These are phyloP conservation scores for Saccharomycopsis sp. DNA, from an alignment of 805 yeast species.

Conservation along the genomic window DNA sequence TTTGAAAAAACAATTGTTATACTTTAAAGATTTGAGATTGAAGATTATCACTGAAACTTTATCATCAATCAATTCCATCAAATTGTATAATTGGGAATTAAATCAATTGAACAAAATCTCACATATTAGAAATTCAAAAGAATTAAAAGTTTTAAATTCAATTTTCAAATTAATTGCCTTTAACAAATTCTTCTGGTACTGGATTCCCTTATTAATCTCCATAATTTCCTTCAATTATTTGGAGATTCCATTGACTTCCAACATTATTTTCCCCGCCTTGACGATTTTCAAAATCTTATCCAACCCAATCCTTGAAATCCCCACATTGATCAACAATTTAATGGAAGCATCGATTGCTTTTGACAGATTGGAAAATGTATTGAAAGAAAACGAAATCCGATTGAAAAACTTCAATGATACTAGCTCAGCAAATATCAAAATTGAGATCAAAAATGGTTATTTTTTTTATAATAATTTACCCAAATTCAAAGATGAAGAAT, in stretches of 20 bases:
- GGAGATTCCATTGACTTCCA: constrained; percentile 45
- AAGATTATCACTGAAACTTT: constrained; percentile 50
- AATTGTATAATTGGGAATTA: constrained; percentile 59
- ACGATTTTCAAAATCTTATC: constrained; percentile 48
- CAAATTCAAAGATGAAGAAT: constrained; percentile 3
- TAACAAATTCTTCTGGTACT: constrained; percentile 47
- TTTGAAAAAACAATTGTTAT: constrained; percentile 47
- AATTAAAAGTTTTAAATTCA: constrained; percentile 38
- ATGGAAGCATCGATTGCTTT: constrained; percentile 52
- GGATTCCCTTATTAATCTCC: constrained; percentile 54
- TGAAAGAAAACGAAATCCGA: constrained; percentile 34
- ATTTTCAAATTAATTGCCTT: constrained; percentile 38
- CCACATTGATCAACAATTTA: constrained; percentile 42
- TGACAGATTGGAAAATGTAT: constrained; percentile 39
- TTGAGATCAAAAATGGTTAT: too few species aligned
- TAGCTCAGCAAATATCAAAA: too few species aligned
- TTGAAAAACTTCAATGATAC: too few species aligned
- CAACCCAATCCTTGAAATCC: constrained; percentile 49
- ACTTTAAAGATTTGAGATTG: constrained; percentile 48
- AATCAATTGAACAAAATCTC: constrained; percentile 45
- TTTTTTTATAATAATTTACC: constrained; percentile 37
- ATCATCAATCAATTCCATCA: constrained; percentile 49
- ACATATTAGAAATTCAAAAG: constrained; percentile 47
- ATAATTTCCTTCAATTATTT: constrained; percentile 48
- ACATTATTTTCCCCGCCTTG: constrained; percentile 59